Base-by-base conservation (phyloP, 192 early-diverging fungal genomes). In the Helicostylum pulchrum region DNA sequence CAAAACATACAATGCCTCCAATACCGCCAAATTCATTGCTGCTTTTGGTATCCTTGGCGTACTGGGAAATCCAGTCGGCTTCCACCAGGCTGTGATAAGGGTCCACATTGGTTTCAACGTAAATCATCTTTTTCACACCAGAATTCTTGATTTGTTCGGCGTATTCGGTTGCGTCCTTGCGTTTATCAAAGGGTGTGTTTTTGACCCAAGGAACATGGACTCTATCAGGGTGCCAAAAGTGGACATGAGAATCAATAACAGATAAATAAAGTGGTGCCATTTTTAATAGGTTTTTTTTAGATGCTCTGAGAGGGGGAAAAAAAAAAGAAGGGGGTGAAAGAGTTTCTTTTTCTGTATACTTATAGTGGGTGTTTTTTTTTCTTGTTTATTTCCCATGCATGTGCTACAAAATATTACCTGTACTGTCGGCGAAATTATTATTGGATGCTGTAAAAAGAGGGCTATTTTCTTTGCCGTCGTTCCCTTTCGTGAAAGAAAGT, bases 41-140 rank as follows among this genome's bases (percentile, higher is more conserved):
- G 14, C 20, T 15, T 20, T 53, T 23, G 7, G 49, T 6, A 1
- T 56, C 14, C 32, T 67, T 54, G 46, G 62, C 66, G 48, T 73
- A 68, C 36, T 46, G 53, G 5, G 39, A 42, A 17, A 74, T 62
- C 67, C 66, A 68, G 6, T 60, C 63, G 1, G 72, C 72, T 36
- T 74, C 72, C 32, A 65, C 67, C 20, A 74, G 50, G 11, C 62
- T 58, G 8, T 68, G 67, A 30, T 23, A 19, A 2, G 53, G 57
- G 20, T 74, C 67, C 1, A 61, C 67, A 51, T 74, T 67, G 12
- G 62, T 64, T 44, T 74, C 72, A 15, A 74, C 72, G 30, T 65
- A 74, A 6, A 74, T 50, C 19, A 48, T 55, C 11, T 49, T 19
- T 14, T 17, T 34, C 4, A 67, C 66, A 15, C 50, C 44, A 12